Percentiles rank a stretch among this genome's conserved stretches.
phyloP scores from a whole-genome alignment of 1,284 basidiomycete genomes.

The Mycena sp. region DNA sequence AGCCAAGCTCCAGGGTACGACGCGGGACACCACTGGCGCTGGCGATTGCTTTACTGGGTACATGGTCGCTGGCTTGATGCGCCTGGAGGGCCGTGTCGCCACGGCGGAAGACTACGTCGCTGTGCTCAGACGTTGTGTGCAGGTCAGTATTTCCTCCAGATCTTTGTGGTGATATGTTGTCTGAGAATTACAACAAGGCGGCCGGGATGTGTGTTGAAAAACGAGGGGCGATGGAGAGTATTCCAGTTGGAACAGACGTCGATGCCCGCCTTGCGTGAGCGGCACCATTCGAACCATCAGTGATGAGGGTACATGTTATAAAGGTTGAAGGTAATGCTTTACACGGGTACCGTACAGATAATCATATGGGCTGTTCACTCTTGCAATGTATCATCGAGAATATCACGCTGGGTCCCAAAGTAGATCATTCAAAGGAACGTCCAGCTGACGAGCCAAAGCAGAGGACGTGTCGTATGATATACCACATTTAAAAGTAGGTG shows the following conservation, averaged over 20 bases:
- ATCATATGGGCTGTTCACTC: no score
- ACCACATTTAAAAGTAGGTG: slow-evolving; percentile 79
- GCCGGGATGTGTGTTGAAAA: slow-evolving; percentile 67
- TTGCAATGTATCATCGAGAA: no score
- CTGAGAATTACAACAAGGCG: slow-evolving; percentile 48
- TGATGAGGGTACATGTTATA: no score
- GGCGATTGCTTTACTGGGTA: slow-evolving; percentile 71
- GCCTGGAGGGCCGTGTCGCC: slow-evolving; percentile 37
- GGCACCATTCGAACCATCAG: no score
- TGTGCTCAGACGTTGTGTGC: slow-evolving; percentile 51
- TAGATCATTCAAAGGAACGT: slow-evolving; percentile 73
- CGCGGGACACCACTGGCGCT: slow-evolving; percentile 65
- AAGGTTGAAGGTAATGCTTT: no score
- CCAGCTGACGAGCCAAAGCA: slow-evolving; percentile 69
- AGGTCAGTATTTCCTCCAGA: slow-evolving; percentile 30
- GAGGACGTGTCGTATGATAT: slow-evolving; percentile 74
- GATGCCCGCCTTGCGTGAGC: no score
- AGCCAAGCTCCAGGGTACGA: slow-evolving; percentile 48
- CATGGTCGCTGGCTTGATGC: slow-evolving; percentile 63
- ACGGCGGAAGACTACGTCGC: slow-evolving; percentile 45
- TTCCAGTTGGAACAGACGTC: slow-evolving; percentile 54
- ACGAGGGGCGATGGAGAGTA: slow-evolving; percentile 63
- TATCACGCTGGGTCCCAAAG: slow-evolving; percentile 68
- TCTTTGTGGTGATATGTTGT: neutral
- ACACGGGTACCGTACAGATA: no score